Percentiles rank a stretch among this genome's conserved stretches.
These are phyloP conservation scores for Daldinia childiae DNA, from an alignment of 495 filamentous ascomycete genomes.

Conservation along the genomic window DNA sequence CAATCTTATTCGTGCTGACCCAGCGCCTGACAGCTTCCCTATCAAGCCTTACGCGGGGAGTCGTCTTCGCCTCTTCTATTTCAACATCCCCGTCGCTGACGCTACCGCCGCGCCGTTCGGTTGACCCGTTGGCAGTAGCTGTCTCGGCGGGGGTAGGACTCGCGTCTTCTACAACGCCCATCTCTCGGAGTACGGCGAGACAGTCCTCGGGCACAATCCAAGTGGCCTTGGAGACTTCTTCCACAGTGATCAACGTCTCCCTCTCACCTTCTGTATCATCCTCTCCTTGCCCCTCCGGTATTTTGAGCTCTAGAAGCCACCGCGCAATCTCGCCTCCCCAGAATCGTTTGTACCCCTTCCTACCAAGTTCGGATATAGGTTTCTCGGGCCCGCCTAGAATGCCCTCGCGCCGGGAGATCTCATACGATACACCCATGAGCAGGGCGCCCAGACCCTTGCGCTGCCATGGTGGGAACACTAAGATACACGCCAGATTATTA, in stretches of 20 bases:
- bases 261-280: constrained; percentile 6
- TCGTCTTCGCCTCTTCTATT: constrained; percentile 14
- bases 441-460: constrained; percentile 86
- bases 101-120: constrained; percentile 3
- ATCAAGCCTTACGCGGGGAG: constrained; percentile 60
- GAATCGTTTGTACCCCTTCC: constrained; percentile 79
- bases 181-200: constrained; percentile 76
- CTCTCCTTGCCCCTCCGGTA: constrained; percentile 47
- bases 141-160: constrained; percentile 55
- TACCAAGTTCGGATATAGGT: constrained; percentile 84
- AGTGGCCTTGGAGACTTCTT: constrained; percentile 64
- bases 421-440: constrained; percentile 93
- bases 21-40: constrained; percentile 65
- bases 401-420: constrained; percentile 84
- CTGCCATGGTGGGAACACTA: constrained; percentile 96
- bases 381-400: constrained; percentile 93
- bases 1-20: constrained; percentile 58
- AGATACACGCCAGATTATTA: constrained; percentile 96
- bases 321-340: constrained; percentile 85
- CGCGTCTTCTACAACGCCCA: constrained; percentile 75
- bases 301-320: constrained; percentile 62
- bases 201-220: constrained; percentile 87
- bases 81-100: constrained; percentile 36
- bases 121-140: constrained; percentile 14
- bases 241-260: constrained; percentile 51